Evolutionary conservation across 2,329 filamentous ascomycete species (phyloP).

Genomic region (Magnaporthiopsis poae): DNA sequence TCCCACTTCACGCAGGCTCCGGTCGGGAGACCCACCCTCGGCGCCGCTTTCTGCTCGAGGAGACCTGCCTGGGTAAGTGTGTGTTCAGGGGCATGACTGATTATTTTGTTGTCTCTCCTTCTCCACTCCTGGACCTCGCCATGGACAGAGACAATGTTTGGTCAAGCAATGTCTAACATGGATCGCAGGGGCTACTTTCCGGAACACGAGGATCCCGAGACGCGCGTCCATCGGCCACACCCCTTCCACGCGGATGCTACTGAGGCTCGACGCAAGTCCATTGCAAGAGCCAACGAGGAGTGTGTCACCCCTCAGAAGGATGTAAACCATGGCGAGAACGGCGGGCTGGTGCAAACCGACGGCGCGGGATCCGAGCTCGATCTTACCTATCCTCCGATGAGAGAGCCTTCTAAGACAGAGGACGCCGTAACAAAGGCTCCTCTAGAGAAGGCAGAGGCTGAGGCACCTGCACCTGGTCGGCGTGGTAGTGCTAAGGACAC

Average conservation of each 20-base stretch:
- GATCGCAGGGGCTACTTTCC: conserved; percentile 48
- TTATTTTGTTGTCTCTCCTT: too few species aligned
- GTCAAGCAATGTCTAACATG: not conserved
- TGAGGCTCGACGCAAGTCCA: conserved; percentile 27
- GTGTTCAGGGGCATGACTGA: not conserved
- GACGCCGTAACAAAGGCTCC: too few species aligned
- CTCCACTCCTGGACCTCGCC: too few species aligned
- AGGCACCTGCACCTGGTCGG: not conserved
- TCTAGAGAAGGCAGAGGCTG: too few species aligned
- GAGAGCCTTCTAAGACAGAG: too few species aligned
- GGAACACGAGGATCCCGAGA: conserved; percentile 44
- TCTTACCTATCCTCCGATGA: not conserved
- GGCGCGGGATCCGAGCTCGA: not conserved
- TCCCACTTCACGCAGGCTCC: conserved; percentile 31
- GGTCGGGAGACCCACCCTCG: conserved; percentile 32
- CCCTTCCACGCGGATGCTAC: conserved; percentile 38
- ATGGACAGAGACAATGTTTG: too few species aligned
- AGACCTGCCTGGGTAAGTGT: conserved; percentile 47
- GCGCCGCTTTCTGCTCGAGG: conserved; percentile 48
- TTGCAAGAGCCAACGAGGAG: conserved; percentile 15
- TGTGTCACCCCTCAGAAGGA: not conserved
- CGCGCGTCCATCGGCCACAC: conserved; percentile 38
- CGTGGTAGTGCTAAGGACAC: not conserved
- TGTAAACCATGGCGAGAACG: not conserved
- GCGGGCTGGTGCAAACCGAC: not conserved